Evolutionary conservation across 352 stramenopile genomes (phyloP).

Genomic region (Globisporangium megalacanthum): DNA sequence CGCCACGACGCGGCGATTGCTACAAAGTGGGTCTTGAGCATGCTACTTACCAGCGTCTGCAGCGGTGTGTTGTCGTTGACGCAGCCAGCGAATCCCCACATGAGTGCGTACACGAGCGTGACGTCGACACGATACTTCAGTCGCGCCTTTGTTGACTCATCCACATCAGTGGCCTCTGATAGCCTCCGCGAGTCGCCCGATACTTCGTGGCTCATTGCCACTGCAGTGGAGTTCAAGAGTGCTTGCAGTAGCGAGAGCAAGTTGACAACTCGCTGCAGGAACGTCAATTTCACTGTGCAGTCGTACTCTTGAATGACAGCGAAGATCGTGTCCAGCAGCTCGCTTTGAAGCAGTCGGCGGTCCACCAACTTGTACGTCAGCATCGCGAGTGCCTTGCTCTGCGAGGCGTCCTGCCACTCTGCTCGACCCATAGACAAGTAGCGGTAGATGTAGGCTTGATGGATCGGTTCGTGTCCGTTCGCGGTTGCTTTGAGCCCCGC

Average conservation of each 20-base stretch:
- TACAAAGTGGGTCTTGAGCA: conserved; percentile 25
- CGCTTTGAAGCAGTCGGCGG: conserved; percentile 15
- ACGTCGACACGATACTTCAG: conserved; percentile 43
- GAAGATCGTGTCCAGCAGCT: conserved; percentile 21
- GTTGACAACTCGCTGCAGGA: conserved; percentile 38
- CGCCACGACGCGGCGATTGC: conserved; percentile 24
- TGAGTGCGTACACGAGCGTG: conserved; percentile 37
- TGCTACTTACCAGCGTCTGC: conserved; percentile 25
- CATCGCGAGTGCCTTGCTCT: conserved; percentile 2
- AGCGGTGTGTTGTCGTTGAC: conserved; percentile 12
- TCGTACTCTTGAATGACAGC: conserved; percentile 25
- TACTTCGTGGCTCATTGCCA: conserved; percentile 4
- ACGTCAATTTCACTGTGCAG: conserved; percentile 17
- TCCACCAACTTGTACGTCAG: conserved; percentile 20
- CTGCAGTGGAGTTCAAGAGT: conserved; percentile 15
- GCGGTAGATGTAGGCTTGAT: conserved; percentile 21
- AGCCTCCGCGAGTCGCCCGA: neutral
- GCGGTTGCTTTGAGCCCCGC: neutral
- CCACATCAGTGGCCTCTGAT: no score
- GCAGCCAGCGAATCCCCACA: conserved; percentile 44
- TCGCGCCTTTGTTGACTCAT: neutral
- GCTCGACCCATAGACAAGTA: conserved; percentile 22
- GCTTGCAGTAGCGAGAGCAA: conserved; percentile 41
- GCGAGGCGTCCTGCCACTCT: neutral
- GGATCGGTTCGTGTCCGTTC: conserved; percentile 10